These are phyloP conservation scores for Penicillium atrosanguineum DNA, from an alignment of 495 filamentous ascomycete species.

Conservation along the genomic window DNA sequence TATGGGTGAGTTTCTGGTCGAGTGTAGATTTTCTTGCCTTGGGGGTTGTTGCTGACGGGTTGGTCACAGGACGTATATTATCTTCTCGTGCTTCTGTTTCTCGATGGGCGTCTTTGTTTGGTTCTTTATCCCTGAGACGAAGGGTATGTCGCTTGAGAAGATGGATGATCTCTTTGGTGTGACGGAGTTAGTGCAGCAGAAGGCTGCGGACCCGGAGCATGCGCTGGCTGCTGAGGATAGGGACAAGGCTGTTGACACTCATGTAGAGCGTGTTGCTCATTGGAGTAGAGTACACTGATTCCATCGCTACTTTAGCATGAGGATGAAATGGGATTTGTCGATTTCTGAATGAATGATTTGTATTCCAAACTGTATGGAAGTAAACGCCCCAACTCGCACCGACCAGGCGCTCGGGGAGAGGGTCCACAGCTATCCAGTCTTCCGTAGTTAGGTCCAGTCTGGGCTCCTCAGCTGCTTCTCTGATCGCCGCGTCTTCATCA, in stretches of 20 bases:
- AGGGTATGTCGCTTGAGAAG: slow-evolving; percentile 55
- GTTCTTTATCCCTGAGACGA: slow-evolving; percentile 74
- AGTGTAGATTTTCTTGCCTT: slow-evolving; percentile 29
- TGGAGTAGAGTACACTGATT: not conserved
- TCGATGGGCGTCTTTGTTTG: slow-evolving; percentile 65
- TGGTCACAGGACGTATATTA: slow-evolving; percentile 33
- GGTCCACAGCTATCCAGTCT: no score
- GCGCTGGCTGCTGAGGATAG: slow-evolving; percentile 1
- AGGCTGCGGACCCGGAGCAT: slow-evolving; percentile 21
- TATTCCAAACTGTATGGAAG: not conserved
- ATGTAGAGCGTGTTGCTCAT: not conserved
- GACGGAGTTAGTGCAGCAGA: slow-evolving; percentile 21
- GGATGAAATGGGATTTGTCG: not conserved
- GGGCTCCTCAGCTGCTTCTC: no score
- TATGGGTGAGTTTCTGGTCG: slow-evolving; percentile 44
- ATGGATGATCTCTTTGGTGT: slow-evolving; percentile 55
- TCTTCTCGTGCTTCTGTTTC: slow-evolving; percentile 58
- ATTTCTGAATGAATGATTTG: not conserved
- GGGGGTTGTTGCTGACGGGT: slow-evolving; percentile 33
- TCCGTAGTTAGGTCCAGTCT: no score
- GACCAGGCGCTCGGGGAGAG: no score
- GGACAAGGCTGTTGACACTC: slow-evolving; percentile 8
- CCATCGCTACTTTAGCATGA: not conserved
- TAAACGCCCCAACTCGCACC: no score
- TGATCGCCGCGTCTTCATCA: no score